These are phyloP conservation scores for Carallia brachiata DNA, from an alignment of 345 rosid genomes.

Conservation along the genomic window DNA sequence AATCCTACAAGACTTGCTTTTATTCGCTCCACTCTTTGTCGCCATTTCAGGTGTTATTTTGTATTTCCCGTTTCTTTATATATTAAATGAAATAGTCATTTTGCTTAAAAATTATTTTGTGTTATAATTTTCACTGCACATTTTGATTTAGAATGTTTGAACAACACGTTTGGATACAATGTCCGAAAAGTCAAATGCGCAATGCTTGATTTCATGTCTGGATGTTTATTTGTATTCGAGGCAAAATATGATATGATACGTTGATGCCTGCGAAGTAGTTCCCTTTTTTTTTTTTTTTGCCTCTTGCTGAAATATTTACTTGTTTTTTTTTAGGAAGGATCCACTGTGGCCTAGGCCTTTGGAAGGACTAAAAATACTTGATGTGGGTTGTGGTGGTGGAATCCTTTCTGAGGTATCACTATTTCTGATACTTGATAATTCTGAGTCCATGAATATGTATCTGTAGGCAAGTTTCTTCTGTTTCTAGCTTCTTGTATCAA, in stretches of 20 bases:
- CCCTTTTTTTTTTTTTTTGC: background rate
- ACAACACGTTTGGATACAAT: too few species aligned
- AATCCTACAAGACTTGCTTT: constrained; percentile 90
- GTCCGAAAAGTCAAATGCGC: too few species aligned
- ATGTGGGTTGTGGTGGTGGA: constrained; percentile 97
- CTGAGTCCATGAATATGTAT: background rate
- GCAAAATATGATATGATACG: background rate
- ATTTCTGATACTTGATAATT: background rate
- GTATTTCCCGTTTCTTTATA: background rate
- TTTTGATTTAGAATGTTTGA: too few species aligned
- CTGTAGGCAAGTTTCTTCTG: too few species aligned
- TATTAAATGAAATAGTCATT: too few species aligned
- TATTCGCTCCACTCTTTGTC: constrained; percentile 84
- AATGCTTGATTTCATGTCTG: too few species aligned
- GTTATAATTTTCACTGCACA: too few species aligned
- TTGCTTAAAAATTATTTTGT: background rate
- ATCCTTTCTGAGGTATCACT: constrained; percentile 80
- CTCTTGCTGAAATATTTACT: background rate
- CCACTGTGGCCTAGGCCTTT: constrained; percentile 67
- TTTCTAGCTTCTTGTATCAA: background rate
- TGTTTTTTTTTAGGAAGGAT: constrained; percentile 62
- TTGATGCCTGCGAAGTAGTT: background rate
- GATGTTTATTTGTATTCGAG: background rate
- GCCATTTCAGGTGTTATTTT: constrained; percentile 64
- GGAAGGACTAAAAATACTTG: constrained; percentile 71